Base-by-base conservation (phyloP, 345 rosid genomes). In the Brassica cretica region DNA sequence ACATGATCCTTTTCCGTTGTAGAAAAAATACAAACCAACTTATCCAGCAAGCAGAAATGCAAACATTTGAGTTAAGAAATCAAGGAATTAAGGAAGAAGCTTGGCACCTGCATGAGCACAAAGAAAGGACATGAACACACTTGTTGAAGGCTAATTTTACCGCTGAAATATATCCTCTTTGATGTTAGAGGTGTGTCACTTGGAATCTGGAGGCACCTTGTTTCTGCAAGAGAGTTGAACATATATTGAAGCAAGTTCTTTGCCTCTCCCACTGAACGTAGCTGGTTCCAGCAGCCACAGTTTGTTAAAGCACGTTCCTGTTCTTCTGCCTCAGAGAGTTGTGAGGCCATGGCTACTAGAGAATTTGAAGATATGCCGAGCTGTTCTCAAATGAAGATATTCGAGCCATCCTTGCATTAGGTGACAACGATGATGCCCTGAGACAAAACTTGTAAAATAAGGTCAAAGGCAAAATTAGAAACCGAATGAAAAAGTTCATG, bases 311-410 rank as follows among this genome's bases (percentile, higher is more conserved):
- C 92, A 66, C 97, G 98, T 63, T 95, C 98, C 32, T 96, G 80
- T 80, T 95, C 98, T 84, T 93, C 97, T 81, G 98, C 98, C 85
- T 95, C 98, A 49, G 98, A 95, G 72, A 95, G 96, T 82, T 95
- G 97, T 76, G 98, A 93, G 66, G 99, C 99, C 98, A 95, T 95
- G 49, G 99, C 90, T 30, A 95, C 97, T 18, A 95, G 92, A 35
- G 97, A 95, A 77, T 90, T 90, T 63, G 99, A 93, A 78, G 99
- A 87, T 80, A 93, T 91, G 78, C 90, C 86, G 12, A 93, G 84
- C 99, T 95, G 84, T 83, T 88, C 85, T 95, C 98, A 12, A 95
- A 94, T 60, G 97, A 93, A 71, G 97, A 88, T 82, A 87, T 91
- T 72, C 98, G 75, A 41, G 99, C 89, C 90, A 88, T 80, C 81